A percentile compares a stretch with the other conserved stretches of the same genome.
Evolutionary conservation across 495 filamentous ascomycete species (phyloP).

Genomic region (Podospora tetraspora): DNA sequence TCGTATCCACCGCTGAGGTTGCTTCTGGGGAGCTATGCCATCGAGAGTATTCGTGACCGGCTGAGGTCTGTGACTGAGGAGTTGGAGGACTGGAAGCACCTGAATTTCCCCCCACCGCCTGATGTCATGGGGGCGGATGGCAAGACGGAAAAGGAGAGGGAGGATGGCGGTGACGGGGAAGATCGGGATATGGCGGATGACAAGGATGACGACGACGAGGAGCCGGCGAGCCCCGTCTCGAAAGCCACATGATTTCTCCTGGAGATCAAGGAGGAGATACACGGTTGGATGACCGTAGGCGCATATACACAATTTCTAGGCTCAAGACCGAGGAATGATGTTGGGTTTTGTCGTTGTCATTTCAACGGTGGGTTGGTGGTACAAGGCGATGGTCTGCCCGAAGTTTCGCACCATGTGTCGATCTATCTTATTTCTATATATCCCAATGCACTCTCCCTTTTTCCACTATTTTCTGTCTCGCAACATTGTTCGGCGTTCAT

Average conservation of each 20-base stretch:
- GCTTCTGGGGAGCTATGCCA: conserved; percentile 84
- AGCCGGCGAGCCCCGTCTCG: conserved; percentile 13
- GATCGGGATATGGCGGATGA: conserved; percentile 27
- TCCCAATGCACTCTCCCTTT: not conserved
- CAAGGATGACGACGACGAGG: conserved; percentile 23
- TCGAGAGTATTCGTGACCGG: conserved; percentile 89
- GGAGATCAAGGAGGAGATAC: not conserved
- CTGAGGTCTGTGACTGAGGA: conserved; percentile 89
- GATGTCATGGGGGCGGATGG: conserved; percentile 22
- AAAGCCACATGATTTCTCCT: not conserved
- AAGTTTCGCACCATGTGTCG: no score
- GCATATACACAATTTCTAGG: not conserved
- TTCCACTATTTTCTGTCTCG: not conserved
- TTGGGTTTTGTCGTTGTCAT: not conserved
- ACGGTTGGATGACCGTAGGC: not conserved
- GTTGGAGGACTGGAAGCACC: conserved; percentile 84
- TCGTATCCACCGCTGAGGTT: conserved; percentile 80
- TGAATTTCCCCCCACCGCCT: conserved; percentile 53
- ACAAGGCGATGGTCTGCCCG: no score
- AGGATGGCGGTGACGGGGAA: conserved; percentile 26
- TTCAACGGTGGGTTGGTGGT: not conserved
- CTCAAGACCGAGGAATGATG: not conserved
- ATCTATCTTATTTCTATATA: not conserved
- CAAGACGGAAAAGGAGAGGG: conserved; percentile 27
- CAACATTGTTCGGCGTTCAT: not conserved